Conservation (phyloP, 2,329 filamentous ascomycete species). For the Colletotrichum gigasporum region DNA sequence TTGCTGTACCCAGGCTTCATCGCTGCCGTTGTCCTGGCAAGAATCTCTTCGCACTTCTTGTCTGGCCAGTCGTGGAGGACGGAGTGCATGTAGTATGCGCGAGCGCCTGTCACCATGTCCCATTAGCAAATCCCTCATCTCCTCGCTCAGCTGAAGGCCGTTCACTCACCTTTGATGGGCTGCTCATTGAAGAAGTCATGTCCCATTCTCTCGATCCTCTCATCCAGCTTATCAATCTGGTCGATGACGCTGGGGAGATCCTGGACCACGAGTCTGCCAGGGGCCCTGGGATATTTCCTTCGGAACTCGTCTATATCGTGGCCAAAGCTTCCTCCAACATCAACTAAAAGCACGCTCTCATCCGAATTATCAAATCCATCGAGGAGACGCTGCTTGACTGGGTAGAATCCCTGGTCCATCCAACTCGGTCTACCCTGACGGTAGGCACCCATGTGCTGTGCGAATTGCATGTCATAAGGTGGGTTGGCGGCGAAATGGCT, state of each 20-base stretch:
- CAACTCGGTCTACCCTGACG: conserved; percentile 43
- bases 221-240: conserved; percentile 41
- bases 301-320: conserved; percentile 46
- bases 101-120: conserved; percentile 31
- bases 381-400: conserved; percentile 42
- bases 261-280: conserved; percentile 52
- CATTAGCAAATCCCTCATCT: too few relatives aligned
- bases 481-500: neutral
- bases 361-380: conserved; percentile 35
- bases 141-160: too few relatives aligned
- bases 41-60: conserved; percentile 41
- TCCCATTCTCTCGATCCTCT: conserved; percentile 44
- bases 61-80: conserved; percentile 43
- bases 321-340: conserved; percentile 46
- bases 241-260: conserved; percentile 53
- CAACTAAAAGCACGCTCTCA: conserved; percentile 41
- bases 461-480: conserved; percentile 3
- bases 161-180: conserved; percentile 46
- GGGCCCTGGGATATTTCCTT: conserved; percentile 42
- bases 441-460: conserved; percentile 46
- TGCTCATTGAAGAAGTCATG: conserved; percentile 58
- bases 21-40: conserved; percentile 40
- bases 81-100: conserved; percentile 37
- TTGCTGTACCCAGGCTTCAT: conserved; percentile 45
- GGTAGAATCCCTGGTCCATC: conserved; percentile 43